Conservation (phyloP, 2,329 filamentous ascomycete species). For the Stagonosporopsis tanaceti region DNA sequence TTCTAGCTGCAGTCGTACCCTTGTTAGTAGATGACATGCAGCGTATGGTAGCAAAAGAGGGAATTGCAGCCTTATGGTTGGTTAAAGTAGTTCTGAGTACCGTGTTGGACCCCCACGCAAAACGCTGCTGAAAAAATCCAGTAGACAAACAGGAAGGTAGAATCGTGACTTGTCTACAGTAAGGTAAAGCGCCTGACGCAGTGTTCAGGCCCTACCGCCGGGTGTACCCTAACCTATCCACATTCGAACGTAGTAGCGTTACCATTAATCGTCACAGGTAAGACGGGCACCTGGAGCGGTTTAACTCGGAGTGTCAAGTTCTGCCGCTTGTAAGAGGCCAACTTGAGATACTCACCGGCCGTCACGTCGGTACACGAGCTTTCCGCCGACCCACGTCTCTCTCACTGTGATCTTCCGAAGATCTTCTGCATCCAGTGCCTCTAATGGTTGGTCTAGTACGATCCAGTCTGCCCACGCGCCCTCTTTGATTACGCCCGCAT, state of each 20-base stretch:
- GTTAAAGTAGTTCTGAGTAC: slow-evolving; percentile 2
- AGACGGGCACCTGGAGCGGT: slow-evolving; percentile 4
- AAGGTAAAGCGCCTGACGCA: slow-evolving; percentile 3
- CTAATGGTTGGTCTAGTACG: slow-evolving; percentile 68
- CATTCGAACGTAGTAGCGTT: background rate
- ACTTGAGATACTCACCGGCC: slow-evolving; percentile 6
- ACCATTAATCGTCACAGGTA: background rate
- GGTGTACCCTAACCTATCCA: slow-evolving; percentile 12
- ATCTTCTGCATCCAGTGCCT: slow-evolving; percentile 58
- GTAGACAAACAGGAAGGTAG: slow-evolving; percentile 6
- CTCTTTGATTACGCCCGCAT: slow-evolving; percentile 65
- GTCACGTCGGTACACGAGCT: slow-evolving; percentile 46
- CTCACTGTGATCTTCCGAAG: slow-evolving; percentile 64
- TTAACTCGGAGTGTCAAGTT: background rate
- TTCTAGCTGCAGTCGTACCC: background rate
- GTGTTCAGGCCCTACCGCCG: background rate
- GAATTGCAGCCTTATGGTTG: slow-evolving; percentile 2
- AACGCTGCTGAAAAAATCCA: background rate
- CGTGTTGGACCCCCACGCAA: slow-evolving; percentile 17
- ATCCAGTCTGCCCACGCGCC: slow-evolving; percentile 75
- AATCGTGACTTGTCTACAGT: background rate
- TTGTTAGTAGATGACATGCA: background rate
- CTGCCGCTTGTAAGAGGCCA: slow-evolving; percentile 11
- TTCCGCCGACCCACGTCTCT: slow-evolving; percentile 74
- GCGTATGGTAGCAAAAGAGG: background rate